Conservation (phyloP, 495 filamentous ascomycete genomes). For the Aspergillus heteromorphus region DNA sequence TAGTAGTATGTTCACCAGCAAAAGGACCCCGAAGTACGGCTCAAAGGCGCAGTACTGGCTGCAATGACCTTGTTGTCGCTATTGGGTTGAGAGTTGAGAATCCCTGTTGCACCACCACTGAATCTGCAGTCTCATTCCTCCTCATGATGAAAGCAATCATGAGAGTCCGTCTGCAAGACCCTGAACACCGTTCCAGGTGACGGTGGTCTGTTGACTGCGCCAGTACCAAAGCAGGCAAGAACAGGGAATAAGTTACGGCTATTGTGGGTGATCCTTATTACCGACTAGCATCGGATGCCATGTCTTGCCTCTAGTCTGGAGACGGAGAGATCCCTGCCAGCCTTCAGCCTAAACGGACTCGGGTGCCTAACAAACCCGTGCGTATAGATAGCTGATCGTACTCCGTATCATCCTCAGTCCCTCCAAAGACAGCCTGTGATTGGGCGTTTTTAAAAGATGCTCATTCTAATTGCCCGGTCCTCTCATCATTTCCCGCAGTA, state of each 20-base stretch:
- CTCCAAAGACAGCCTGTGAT: neutral
- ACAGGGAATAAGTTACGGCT: slow-evolving; percentile 1
- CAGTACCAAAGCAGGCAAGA: neutral
- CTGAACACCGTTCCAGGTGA: neutral
- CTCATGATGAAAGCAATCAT: neutral
- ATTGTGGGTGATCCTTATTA: slow-evolving; percentile 7
- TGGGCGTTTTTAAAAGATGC: neutral
- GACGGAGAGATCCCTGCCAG: slow-evolving; percentile 1
- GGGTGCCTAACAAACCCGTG: slow-evolving; percentile 1
- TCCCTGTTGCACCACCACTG: neutral
- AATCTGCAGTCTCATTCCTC: neutral
- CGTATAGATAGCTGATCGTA: neutral
- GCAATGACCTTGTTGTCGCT: neutral
- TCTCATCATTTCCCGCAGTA: neutral
- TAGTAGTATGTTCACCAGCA: neutral
- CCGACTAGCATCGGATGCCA: neutral
- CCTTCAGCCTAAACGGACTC: neutral
- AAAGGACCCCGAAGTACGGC: no score
- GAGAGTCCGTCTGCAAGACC: neutral
- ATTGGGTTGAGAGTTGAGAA: neutral
- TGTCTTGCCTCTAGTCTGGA: neutral
- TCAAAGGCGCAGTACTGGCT: no score
- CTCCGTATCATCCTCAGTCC: neutral
- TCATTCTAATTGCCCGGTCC: neutral
- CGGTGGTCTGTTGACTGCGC: neutral